Evolutionary conservation across 257 asterid species (phyloP).

Genomic region (Gynochthodes officinalis): DNA sequence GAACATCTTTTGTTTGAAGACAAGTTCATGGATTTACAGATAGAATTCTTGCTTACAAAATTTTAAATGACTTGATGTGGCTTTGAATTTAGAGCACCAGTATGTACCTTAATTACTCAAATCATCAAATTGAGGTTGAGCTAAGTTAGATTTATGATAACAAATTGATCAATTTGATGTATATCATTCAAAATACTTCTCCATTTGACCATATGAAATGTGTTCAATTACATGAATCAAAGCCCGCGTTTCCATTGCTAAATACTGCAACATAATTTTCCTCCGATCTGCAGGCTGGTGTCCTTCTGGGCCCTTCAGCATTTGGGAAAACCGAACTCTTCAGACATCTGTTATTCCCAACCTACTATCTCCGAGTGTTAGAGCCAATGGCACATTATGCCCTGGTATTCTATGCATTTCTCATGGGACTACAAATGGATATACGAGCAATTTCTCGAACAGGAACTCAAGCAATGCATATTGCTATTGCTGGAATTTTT

Average conservation of each 20-base stretch:
- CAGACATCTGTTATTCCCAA: conserved; percentile 52
- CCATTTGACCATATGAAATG: no score
- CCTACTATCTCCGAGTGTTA: conserved; percentile 46
- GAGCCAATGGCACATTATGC: conserved; percentile 91
- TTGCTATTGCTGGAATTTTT: conserved; percentile 54
- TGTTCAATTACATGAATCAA: no score
- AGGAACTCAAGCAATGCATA: conserved; percentile 48
- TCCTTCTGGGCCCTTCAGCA: conserved; percentile 70
- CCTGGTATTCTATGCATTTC: conserved; percentile 63
- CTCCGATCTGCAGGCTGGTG: conserved; percentile 54
- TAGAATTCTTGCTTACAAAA: no score
- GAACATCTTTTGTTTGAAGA: no score
- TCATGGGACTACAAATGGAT: conserved; percentile 74
- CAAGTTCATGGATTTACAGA: no score
- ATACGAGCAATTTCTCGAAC: conserved; percentile 42
- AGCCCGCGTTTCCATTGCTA: no score
- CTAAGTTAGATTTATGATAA: neutral
- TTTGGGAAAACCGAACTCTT: conserved; percentile 43
- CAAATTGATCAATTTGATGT: neutral
- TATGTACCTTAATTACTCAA: no score
- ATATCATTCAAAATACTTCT: neutral
- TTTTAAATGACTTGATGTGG: no score
- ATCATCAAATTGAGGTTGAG: no score
- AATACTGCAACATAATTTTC: conserved; percentile 5
- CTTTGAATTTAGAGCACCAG: neutral